Conservation (phyloP, 768 basidiomycete species). For the Lentinus tigrinus region DNA sequence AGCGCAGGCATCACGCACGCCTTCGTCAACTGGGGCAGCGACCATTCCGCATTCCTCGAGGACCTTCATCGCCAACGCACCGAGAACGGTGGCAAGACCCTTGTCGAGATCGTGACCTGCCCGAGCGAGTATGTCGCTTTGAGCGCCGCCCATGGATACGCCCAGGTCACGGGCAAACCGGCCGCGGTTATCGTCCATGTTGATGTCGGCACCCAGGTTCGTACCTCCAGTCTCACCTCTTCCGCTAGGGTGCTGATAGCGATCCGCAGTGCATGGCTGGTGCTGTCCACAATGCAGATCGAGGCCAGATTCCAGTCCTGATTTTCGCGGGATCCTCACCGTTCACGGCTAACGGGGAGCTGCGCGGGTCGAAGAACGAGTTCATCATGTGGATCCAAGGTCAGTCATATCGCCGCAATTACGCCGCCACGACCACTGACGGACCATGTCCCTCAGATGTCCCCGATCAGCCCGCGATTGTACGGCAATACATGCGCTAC, state of each 20-base stretch:
- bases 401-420: conserved; percentile 15
- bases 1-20: conserved; percentile 63
- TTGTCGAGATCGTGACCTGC: conserved; percentile 59
- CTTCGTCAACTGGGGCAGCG: conserved; percentile 78
- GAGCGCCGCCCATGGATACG: conserved; percentile 70
- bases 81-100: conserved; percentile 34
- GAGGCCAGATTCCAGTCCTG: conserved; percentile 57
- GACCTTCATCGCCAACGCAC: conserved; percentile 59
- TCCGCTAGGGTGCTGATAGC: background rate
- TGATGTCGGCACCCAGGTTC: conserved; percentile 66
- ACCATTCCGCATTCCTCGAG: conserved; percentile 71
- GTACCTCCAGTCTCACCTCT: background rate
- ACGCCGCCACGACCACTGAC: background rate
- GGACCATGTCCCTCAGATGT: conserved; percentile 42
- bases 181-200: conserved; percentile 77
- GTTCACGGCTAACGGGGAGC: conserved; percentile 53
- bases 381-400: conserved; percentile 77
- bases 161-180: conserved; percentile 61
- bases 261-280: conserved; percentile 56
- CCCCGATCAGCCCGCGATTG: conserved; percentile 68
- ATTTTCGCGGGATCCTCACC: conserved; percentile 75
- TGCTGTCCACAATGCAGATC: conserved; percentile 71
- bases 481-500: conserved; percentile 75
- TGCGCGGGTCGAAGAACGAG: conserved; percentile 65
- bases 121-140: conserved; percentile 79